Evolutionary conservation across 164 flowering plant genomes (phyloP).

Genomic region (Kingdonia uniflora): DNA sequence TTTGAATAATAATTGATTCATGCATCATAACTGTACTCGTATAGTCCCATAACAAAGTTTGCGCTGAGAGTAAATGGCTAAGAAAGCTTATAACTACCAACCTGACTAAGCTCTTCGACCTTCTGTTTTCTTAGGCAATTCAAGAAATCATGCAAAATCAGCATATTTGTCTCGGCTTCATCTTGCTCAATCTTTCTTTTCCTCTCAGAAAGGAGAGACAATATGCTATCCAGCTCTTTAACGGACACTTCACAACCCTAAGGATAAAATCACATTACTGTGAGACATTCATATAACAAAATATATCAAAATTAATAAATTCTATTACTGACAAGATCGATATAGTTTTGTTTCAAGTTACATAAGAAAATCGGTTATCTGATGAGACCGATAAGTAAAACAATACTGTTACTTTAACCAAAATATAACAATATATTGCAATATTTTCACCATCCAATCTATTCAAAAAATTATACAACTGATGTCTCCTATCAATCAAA

Average conservation of each 20-base stretch:
- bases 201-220: conserved; percentile 72
- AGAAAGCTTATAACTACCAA: conserved; percentile 10
- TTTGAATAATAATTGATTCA: neutral
- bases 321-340: too few species aligned
- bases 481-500: too few species aligned
- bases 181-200: conserved; percentile 95
- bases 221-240: conserved; percentile 73
- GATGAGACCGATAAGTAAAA: too few species aligned
- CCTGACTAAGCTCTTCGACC: conserved; percentile 85
- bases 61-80: neutral
- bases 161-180: conserved; percentile 92
- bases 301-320: too few species aligned
- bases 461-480: too few species aligned
- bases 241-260: conserved; percentile 85
- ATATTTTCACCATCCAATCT: too few species aligned
- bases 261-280: conserved; percentile 17
- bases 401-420: too few species aligned
- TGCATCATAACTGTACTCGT: too few species aligned
- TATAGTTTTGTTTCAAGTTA: too few species aligned
- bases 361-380: too few species aligned
- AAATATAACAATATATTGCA: too few species aligned
- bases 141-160: conserved; percentile 74
- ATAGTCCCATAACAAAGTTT: too few species aligned
- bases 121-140: conserved; percentile 69
- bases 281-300: conserved; percentile 18